Conservation (phyloP, 306 rosid species). For the Prunus armeniaca region DNA sequence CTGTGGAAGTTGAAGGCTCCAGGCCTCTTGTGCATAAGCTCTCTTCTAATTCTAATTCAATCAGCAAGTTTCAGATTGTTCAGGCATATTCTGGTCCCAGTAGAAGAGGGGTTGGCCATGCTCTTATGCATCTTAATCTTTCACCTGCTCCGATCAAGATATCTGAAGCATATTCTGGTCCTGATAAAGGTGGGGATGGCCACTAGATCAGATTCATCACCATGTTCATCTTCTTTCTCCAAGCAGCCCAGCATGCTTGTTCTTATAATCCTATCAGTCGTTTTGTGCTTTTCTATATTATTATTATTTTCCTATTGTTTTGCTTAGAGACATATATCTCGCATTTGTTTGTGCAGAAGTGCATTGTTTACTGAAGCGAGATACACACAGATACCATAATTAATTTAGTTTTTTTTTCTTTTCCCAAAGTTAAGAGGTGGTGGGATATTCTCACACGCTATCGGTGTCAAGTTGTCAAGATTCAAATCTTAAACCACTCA, state of each 20-base stretch:
- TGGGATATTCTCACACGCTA: no score
- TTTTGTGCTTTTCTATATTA: background rate
- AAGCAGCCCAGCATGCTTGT: background rate
- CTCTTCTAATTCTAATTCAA: background rate
- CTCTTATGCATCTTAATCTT: background rate
- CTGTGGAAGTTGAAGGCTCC: slow-evolving; percentile 34
- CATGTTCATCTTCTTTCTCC: background rate
- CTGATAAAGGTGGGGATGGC: slow-evolving; percentile 7
- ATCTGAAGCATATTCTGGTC: slow-evolving; percentile 18
- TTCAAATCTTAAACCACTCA: no score
- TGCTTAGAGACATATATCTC: background rate
- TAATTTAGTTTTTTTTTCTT: no score
- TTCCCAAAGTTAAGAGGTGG: no score
- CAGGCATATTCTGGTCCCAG: slow-evolving; percentile 65
- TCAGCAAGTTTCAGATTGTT: slow-evolving; percentile 22
- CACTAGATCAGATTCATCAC: background rate
- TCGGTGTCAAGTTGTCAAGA: no score
- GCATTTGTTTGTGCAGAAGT: background rate
- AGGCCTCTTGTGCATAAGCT: slow-evolving; percentile 31
- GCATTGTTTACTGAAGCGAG: background rate
- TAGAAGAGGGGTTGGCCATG: slow-evolving; percentile 38
- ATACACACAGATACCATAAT: background rate
- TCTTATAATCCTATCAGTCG: background rate
- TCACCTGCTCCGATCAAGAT: background rate
- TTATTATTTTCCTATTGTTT: background rate